Evolutionary conservation across 345 rosid genomes (phyloP).

Genomic region (Euphorbia tirucalli): DNA sequence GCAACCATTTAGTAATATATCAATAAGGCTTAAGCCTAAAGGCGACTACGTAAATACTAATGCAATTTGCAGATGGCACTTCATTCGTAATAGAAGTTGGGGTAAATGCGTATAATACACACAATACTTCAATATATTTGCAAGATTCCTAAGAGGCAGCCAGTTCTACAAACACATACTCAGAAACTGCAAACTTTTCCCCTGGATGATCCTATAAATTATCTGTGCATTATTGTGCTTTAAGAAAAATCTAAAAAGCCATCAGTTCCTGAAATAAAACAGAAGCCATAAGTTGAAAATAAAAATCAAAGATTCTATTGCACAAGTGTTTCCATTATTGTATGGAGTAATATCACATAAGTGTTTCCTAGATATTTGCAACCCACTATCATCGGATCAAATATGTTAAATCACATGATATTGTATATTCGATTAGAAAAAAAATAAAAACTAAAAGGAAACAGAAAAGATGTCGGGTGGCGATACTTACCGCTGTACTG

Average conservation of each 20-base stretch:
- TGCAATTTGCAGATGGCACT: neutral
- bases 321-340: too few species aligned
- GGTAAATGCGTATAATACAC: neutral
- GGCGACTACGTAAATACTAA: too few species aligned
- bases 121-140: too few species aligned
- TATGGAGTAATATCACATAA: neutral
- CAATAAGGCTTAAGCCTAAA: neutral
- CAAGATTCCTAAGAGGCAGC: neutral
- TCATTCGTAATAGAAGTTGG: neutral
- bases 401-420: neutral
- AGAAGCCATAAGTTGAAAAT: neutral
- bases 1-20: neutral
- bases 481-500: slow-evolving; percentile 44
- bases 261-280: too few species aligned
- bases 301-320: neutral
- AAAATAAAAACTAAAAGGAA: neutral
- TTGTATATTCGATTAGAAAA: neutral
- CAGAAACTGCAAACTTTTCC: neutral
- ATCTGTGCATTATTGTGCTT: neutral
- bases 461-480: neutral
- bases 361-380: neutral
- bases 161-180: neutral
- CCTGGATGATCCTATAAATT: neutral
- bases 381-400: neutral
- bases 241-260: too few species aligned